Evolutionary conservation across 2,329 filamentous ascomycete species (phyloP).

Genomic region (Reticulascus tulasneorum): DNA sequence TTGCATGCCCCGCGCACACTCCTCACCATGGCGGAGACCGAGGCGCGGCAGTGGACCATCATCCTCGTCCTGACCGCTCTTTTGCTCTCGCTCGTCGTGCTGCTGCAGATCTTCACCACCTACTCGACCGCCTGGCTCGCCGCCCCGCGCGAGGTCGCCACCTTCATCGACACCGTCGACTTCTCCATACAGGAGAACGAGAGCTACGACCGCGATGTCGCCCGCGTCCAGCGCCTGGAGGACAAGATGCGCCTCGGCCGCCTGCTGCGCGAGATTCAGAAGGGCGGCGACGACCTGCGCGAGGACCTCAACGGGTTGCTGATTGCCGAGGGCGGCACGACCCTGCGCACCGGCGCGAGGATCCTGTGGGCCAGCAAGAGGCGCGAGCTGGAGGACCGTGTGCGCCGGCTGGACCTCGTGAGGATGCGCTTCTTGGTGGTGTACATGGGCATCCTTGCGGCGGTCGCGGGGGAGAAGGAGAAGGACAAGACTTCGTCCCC

Average conservation of each 20-base stretch:
- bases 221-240: conserved; percentile 53
- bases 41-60: conserved; percentile 52
- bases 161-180: conserved; percentile 57
- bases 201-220: conserved; percentile 57
- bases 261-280: conserved; percentile 59
- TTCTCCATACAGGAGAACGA: conserved; percentile 62
- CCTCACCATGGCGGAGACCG: conserved; percentile 46
- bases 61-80: conserved; percentile 56
- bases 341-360: conserved; percentile 44
- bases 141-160: conserved; percentile 54
- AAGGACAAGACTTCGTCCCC: conserved; percentile 5
- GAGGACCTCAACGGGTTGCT: conserved; percentile 54
- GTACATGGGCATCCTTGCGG: conserved; percentile 57
- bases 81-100: conserved; percentile 50
- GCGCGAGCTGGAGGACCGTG: conserved; percentile 50
- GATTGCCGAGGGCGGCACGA: conserved; percentile 26
- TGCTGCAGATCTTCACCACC: conserved; percentile 46
- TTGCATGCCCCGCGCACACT: conserved; percentile 3
- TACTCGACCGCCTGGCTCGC: conserved; percentile 54
- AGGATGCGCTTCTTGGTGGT: conserved; percentile 62
- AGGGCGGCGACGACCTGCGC: conserved; percentile 55
- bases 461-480: conserved; percentile 20
- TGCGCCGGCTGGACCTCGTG: conserved; percentile 56
- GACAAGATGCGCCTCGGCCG: conserved; percentile 58
- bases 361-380: conserved; percentile 57